Conservation (phyloP, 2,329 filamentous ascomycete species). For the Curvularia sp. region DNA sequence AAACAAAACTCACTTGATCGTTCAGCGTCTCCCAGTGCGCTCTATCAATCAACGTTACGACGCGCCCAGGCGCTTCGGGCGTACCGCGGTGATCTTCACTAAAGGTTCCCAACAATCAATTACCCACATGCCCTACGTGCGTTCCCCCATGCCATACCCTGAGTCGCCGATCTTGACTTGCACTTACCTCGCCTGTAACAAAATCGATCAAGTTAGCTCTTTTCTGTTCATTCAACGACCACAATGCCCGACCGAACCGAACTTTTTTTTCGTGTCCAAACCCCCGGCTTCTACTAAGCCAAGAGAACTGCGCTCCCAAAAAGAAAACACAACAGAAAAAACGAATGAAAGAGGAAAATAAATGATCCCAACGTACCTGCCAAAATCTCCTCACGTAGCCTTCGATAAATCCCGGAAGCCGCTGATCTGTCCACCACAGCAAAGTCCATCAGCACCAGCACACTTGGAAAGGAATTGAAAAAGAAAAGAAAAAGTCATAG, state of each 20-base stretch:
- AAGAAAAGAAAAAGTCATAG: background rate
- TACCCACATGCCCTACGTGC: background rate
- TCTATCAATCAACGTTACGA: constrained; percentile 89
- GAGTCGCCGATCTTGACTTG: background rate
- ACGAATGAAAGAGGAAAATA: background rate
- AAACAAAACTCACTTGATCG: constrained; percentile 61
- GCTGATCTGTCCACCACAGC: constrained; percentile 66
- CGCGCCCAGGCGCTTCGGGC: constrained; percentile 82
- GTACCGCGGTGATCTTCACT: constrained; percentile 97
- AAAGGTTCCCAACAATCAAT: background rate
- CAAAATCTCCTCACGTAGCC: constrained; percentile 96
- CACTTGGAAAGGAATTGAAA: background rate
- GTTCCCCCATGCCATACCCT: background rate
- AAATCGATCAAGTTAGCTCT: background rate
- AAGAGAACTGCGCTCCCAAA: no score
- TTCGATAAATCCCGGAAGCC: constrained; percentile 87
- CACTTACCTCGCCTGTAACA: background rate
- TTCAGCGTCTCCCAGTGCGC: constrained; percentile 79
- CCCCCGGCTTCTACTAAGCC: no score
- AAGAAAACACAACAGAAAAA: no score
- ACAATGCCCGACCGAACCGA: no score
- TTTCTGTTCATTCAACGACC: no score
- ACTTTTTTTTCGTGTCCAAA: no score
- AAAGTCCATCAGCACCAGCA: background rate
- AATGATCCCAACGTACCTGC: constrained; percentile 81